These are phyloP conservation scores for Mycena galopus DNA, from an alignment of 768 basidiomycete species.

Conservation along the genomic window DNA sequence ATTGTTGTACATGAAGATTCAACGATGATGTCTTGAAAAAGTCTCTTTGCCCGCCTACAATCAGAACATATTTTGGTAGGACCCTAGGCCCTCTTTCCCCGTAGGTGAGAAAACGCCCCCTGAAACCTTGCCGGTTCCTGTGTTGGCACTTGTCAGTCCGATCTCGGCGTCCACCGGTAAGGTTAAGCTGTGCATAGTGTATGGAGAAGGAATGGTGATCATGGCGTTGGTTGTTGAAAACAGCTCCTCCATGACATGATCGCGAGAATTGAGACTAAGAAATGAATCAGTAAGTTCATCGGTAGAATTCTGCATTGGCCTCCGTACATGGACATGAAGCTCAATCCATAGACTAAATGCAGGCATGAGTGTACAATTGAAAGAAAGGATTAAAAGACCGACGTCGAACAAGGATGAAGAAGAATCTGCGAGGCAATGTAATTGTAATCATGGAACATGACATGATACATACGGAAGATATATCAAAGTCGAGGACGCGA, in stretches of 20 bases:
- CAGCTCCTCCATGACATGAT: slow-evolving; percentile 14
- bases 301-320: not conserved
- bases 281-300: slow-evolving; percentile 5
- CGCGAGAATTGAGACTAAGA: slow-evolving; percentile 16
- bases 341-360: slow-evolving; percentile 8
- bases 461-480: not conserved
- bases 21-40: slow-evolving; percentile 1
- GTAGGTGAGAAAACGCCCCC: not conserved
- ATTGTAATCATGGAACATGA: slow-evolving; percentile 5
- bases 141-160: not conserved
- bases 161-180: slow-evolving; percentile 8
- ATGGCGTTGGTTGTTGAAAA: slow-evolving; percentile 18
- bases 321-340: slow-evolving; percentile 18
- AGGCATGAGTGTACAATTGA: not conserved
- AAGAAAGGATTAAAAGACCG: not conserved
- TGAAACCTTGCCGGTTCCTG: slow-evolving; percentile 1
- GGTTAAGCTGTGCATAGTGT: not conserved
- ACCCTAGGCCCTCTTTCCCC: not conserved
- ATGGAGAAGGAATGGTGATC: slow-evolving; percentile 11
- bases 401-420: slow-evolving; percentile 15
- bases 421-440: not conserved
- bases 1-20: slow-evolving; percentile 5
- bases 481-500: not conserved
- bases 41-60: not conserved
- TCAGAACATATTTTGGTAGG: slow-evolving; percentile 7